These are phyloP conservation scores for Trypanosoma brucei DNA, from an alignment of 208 protist genomes.

Conservation along the genomic window DNA sequence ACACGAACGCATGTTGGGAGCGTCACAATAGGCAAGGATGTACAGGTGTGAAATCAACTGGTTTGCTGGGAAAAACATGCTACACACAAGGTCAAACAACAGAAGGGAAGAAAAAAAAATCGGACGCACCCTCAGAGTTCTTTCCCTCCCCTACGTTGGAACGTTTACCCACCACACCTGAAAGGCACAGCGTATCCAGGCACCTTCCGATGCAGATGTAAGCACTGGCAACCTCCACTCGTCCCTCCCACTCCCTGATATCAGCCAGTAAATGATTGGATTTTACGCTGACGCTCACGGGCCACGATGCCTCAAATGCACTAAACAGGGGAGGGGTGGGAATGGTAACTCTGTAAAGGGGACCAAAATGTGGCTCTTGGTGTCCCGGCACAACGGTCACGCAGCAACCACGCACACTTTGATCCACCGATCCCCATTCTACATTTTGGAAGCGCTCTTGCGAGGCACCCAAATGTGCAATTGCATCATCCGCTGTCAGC, in stretches of 20 bases:
- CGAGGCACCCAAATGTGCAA: constrained; percentile 11
- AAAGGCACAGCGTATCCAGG: constrained; percentile 23
- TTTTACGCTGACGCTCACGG: not conserved
- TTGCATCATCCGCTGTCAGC: constrained; percentile 12
- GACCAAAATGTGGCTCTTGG: not conserved
- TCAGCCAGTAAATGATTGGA: constrained; percentile 16
- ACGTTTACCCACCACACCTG: constrained; percentile 11
- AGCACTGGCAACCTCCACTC: constrained; percentile 20
- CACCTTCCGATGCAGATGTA: constrained; percentile 25
- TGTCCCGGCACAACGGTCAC: not conserved
- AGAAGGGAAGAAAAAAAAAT: not conserved
- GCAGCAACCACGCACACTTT: not conserved
- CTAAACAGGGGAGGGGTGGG: constrained; percentile 15
- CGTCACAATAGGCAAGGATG: not conserved
- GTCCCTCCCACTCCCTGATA: constrained; percentile 22
- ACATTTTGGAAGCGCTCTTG: constrained; percentile 9
- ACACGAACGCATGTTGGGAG: not conserved
- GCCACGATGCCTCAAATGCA: not conserved
- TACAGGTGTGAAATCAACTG: not conserved
- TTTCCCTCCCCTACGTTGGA: not conserved
- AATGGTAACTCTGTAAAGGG: constrained; percentile 10
- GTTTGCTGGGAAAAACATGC: too few relatives aligned
- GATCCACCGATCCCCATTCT: not conserved
- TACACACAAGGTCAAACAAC: not conserved
- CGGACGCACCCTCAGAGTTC: not conserved